phyloP scores from a whole-genome alignment of 768 basidiomycete species.

The Chalciporus piperatus region DNA sequence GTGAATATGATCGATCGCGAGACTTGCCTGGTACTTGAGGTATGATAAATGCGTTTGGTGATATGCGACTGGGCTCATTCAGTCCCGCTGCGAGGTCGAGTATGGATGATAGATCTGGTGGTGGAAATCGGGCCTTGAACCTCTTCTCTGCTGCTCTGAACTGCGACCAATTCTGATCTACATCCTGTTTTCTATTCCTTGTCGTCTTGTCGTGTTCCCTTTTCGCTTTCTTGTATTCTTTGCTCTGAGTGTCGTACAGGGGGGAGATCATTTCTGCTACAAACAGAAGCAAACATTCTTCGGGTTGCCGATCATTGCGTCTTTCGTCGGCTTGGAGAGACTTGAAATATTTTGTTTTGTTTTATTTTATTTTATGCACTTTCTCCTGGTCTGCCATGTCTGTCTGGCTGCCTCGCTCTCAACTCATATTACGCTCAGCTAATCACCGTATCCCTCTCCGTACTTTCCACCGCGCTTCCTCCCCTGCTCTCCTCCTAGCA shows the following conservation, averaged over 20 bases:
- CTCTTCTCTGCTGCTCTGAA: constrained; percentile 78
- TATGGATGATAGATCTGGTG: constrained; percentile 65
- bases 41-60: constrained; percentile 7
- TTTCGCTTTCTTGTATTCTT: constrained; percentile 58
- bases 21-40: constrained; percentile 41
- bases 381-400: constrained; percentile 47
- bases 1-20: neutral
- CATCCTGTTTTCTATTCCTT: constrained; percentile 43
- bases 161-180: constrained; percentile 62
- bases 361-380: neutral
- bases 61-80: constrained; percentile 7
- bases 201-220: constrained; percentile 60
- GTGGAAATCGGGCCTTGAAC: constrained; percentile 77
- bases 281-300: constrained; percentile 27
- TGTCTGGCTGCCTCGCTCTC: constrained; percentile 68
- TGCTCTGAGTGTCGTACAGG: constrained; percentile 44
- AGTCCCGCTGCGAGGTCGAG: constrained; percentile 59
- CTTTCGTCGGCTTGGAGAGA: neutral
- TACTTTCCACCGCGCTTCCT: constrained; percentile 14
- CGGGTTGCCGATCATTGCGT: constrained; percentile 3
- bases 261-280: constrained; percentile 19
- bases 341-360: neutral
- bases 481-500: constrained; percentile 22
- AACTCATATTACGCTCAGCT: constrained; percentile 41
- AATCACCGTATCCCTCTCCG: constrained; percentile 12